Percentiles rank a stretch among this genome's conserved stretches.
These are phyloP conservation scores for Mycosphaerelloides madeirae DNA, from an alignment of 2,329 filamentous ascomycete species.

Conservation along the genomic window DNA sequence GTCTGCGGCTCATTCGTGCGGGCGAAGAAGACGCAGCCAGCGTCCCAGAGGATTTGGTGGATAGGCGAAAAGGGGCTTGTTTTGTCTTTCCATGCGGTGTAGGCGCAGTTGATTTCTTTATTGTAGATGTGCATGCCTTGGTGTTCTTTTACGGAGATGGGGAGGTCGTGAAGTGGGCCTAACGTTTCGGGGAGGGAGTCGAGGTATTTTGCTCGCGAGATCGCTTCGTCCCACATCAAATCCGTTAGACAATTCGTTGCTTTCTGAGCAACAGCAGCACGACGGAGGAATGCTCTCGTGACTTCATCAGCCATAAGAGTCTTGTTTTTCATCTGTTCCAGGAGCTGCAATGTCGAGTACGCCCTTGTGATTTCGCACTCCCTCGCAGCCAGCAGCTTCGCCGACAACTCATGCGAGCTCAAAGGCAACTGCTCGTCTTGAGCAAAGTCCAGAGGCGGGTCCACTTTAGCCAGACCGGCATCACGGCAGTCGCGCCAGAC, in stretches of 20 bases:
- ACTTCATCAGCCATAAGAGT: conserved; percentile 39
- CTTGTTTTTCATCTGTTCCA: too few species aligned
- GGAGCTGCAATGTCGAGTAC: too few species aligned
- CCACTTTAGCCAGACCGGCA: too few species aligned
- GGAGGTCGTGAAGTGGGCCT: conserved; percentile 49
- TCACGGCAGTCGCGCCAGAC: too few species aligned
- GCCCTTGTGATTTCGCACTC: too few species aligned
- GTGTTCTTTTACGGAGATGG: conserved; percentile 51
- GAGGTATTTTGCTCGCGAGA: conserved; percentile 37
- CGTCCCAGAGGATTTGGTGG: conserved; percentile 42
- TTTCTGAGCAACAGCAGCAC: conserved; percentile 52
- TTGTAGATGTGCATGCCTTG: conserved; percentile 42
- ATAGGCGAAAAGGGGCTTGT: conserved; percentile 45
- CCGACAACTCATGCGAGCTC: too few species aligned
- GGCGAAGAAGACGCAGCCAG: conserved; percentile 50
- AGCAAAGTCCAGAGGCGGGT: too few species aligned
- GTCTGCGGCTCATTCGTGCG: conserved; percentile 53
- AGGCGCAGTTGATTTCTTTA: conserved; percentile 47
- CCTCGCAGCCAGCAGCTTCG: too few species aligned
- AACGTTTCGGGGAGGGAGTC: conserved; percentile 34
- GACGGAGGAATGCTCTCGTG: conserved; percentile 50
- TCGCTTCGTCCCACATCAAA: conserved; percentile 35
- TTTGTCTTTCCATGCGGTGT: conserved; percentile 45
- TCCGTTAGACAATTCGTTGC: conserved; percentile 47
- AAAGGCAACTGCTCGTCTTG: too few species aligned